These are phyloP conservation scores for Quercus phellos DNA, from an alignment of 331 rosid genomes.

Conservation along the genomic window DNA sequence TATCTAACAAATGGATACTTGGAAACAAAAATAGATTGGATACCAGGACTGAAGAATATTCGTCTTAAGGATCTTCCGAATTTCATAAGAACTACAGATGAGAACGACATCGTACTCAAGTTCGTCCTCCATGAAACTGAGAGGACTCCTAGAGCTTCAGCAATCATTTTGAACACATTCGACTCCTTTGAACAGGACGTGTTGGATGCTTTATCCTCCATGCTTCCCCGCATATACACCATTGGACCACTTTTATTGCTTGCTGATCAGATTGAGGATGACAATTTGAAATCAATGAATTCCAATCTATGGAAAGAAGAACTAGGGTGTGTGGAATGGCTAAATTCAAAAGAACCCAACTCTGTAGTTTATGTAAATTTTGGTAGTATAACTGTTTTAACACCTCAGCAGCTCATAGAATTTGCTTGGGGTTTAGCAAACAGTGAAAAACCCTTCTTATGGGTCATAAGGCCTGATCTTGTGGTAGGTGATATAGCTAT, in stretches of 20 bases:
- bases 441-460: constrained; percentile 33
- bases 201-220: constrained; percentile 1
- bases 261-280: constrained; percentile 6
- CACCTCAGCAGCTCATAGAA: constrained; percentile 18
- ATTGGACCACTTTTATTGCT: constrained; percentile 36
- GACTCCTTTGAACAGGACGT: constrained; percentile 31
- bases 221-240: constrained; percentile 17
- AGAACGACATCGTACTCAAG: constrained; percentile 15
- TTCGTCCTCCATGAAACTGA: constrained; percentile 19
- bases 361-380: constrained; percentile 38
- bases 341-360: constrained; percentile 16
- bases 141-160: constrained; percentile 26
- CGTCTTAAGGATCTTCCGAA: constrained; percentile 30
- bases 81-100: constrained; percentile 20
- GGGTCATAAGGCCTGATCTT: constrained; percentile 48
- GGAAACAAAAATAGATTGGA: constrained; percentile 33
- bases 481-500: constrained; percentile 26
- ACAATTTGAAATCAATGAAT: constrained; percentile 3
- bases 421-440: constrained; percentile 47
- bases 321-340: constrained; percentile 27
- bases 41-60: constrained; percentile 32
- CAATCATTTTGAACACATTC: constrained; percentile 30
- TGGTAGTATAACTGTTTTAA: constrained; percentile 33
- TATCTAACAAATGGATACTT: constrained; percentile 31
- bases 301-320: constrained; percentile 42